Evolutionary conservation across 805 yeast genomes (phyloP).

Genomic region (Pichia eremophila): DNA sequence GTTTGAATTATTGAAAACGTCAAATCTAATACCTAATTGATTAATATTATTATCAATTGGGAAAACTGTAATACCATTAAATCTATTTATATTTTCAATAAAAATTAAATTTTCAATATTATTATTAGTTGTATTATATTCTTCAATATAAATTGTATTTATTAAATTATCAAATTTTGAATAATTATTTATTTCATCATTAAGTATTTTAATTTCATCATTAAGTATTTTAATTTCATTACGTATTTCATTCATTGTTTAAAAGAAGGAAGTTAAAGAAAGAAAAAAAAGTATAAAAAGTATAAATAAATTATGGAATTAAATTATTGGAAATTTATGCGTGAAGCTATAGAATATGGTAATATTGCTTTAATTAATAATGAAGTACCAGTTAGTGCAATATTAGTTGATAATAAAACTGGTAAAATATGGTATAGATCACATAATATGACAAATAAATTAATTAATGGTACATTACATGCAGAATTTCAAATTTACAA

Average conservation of each 20-base stretch:
- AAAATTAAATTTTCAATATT: slow-evolving; percentile 18
- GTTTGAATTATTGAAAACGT: slow-evolving; percentile 26
- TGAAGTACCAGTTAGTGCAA: slow-evolving; percentile 83
- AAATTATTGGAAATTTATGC: slow-evolving; percentile 35
- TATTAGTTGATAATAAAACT: slow-evolving; percentile 38
- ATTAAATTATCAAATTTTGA: too few species aligned
- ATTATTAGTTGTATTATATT: too few species aligned
- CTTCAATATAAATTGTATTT: too few species aligned
- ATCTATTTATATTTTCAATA: slow-evolving; percentile 37
- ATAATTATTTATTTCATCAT: not conserved
- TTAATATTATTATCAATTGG: slow-evolving; percentile 29
- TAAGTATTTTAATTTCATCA: not conserved
- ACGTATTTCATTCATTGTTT: not conserved
- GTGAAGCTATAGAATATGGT: slow-evolving; percentile 46
- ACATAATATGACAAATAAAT: slow-evolving; percentile 76
- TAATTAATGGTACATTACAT: slow-evolving; percentile 81
- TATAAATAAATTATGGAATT: too few species aligned
- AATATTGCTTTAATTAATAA: slow-evolving; percentile 51
- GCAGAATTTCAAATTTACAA: slow-evolving; percentile 86
- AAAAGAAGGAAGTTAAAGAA: too few species aligned
- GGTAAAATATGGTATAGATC: slow-evolving; percentile 60
- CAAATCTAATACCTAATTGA: slow-evolving; percentile 43
- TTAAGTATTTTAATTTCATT: not conserved
- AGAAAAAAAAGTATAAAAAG: too few species aligned
- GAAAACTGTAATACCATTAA: slow-evolving; percentile 43